phyloP scores from a whole-genome alignment of 352 stramenopile genomes.

The Phytophthora europaea region DNA sequence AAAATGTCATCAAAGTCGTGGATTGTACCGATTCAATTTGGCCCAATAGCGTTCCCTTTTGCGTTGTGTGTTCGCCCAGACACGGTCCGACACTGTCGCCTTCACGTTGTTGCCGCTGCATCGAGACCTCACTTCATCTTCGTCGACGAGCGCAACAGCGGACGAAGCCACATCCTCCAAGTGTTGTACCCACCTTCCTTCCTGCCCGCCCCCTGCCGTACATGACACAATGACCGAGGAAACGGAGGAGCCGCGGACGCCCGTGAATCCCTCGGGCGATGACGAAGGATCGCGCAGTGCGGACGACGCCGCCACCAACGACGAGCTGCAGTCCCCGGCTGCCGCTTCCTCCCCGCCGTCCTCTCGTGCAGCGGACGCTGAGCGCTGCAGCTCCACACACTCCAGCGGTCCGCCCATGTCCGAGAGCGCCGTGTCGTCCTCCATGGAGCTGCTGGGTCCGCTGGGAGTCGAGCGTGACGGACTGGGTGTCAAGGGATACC shows the following conservation, averaged over 20 bases:
- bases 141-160: conserved; percentile 13
- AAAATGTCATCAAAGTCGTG: too few relatives aligned
- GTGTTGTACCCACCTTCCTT: conserved; percentile 1
- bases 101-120: conserved; percentile 18
- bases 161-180: conserved; percentile 15
- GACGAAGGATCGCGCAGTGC: conserved; percentile 32
- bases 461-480: conserved; percentile 66
- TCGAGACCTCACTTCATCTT: conserved; percentile 25
- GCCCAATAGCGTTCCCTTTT: background rate
- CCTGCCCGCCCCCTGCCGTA: conserved; percentile 5
- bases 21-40: background rate
- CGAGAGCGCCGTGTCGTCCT: conserved; percentile 23
- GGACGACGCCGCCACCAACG: conserved; percentile 15
- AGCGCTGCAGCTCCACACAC: conserved; percentile 21
- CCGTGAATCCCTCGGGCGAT: conserved; percentile 26
- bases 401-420: conserved; percentile 36
- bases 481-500: conserved; percentile 77
- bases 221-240: conserved; percentile 40
- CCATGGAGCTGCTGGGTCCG: conserved; percentile 36
- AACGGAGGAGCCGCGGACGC: conserved; percentile 23
- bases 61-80: conserved; percentile 1
- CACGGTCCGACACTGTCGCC: conserved; percentile 17
- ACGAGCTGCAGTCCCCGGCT: conserved; percentile 26
- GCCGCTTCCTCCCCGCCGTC: conserved; percentile 24
- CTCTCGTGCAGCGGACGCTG: conserved; percentile 23